phyloP scores from a whole-genome alignment of 1,284 basidiomycete species.

The Papiliotrema flavescens region DNA sequence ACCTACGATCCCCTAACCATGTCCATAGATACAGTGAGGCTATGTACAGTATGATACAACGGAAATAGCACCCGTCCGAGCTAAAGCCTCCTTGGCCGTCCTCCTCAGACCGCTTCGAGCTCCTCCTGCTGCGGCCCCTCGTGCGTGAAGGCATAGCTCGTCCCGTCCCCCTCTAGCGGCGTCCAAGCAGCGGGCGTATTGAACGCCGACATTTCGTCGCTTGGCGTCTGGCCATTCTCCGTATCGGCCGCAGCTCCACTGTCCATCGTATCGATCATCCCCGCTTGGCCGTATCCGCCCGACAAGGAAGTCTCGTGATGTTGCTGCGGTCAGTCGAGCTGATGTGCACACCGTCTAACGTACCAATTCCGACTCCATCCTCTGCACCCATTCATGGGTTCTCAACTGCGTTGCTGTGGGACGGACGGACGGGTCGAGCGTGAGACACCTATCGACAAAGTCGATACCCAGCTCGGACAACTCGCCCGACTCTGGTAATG shows the following conservation, averaged over 20 bases:
- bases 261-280: not conserved
- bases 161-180: not conserved
- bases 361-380: conserved; percentile 35
- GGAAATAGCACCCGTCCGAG: too few relatives aligned
- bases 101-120: too few relatives aligned
- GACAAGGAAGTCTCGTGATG: not conserved
- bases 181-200: not conserved
- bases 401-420: conserved; percentile 83
- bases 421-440: conserved; percentile 77
- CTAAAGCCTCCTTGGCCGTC: too few relatives aligned
- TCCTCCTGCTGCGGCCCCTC: too few relatives aligned
- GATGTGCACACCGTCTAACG: conserved; percentile 2
- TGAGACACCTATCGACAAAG: conserved; percentile 90
- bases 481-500: conserved; percentile 85
- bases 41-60: too few relatives aligned
- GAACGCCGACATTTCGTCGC: not conserved
- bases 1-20: too few relatives aligned
- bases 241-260: not conserved
- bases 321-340: not conserved
- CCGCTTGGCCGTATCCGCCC: not conserved
- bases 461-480: conserved; percentile 86
- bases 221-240: not conserved
- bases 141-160: too few relatives aligned
- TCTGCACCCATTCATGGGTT: conserved; percentile 81
- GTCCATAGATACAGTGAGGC: too few relatives aligned